phyloP scores from a whole-genome alignment of 2,329 filamentous ascomycete species.

The Rhinocladiella similis region DNA sequence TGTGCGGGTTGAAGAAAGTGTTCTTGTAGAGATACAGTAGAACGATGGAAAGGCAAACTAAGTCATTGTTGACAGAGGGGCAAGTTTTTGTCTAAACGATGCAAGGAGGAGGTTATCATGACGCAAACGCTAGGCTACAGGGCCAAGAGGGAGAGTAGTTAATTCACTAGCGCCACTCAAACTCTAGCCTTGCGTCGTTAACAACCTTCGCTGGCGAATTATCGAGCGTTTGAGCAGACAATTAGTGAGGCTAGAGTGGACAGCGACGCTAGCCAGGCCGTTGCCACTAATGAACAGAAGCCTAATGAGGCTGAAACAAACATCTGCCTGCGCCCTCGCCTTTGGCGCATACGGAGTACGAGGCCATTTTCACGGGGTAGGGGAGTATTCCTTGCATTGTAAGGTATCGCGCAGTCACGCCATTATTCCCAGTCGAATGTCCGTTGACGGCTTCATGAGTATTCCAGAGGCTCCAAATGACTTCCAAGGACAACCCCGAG shows the following conservation, averaged over 20 bases:
- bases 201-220: too few relatives aligned
- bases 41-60: not conserved
- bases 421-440: not conserved
- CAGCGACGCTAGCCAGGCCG: too few relatives aligned
- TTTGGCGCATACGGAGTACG: not conserved
- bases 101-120: not conserved
- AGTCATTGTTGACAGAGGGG: not conserved
- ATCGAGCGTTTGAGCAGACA: too few relatives aligned
- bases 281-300: too few relatives aligned
- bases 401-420: too few relatives aligned
- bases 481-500: conserved; percentile 13
- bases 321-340: not conserved
- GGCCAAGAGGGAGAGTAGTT: too few relatives aligned
- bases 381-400: too few relatives aligned
- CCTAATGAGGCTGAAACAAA: not conserved
- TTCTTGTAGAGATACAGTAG: not conserved
- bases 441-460: not conserved
- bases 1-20: not conserved
- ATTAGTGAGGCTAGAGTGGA: too few relatives aligned
- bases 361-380: too few relatives aligned
- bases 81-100: not conserved
- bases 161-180: not conserved
- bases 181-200: too few relatives aligned
- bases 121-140: not conserved
- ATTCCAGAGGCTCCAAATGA: conserved; percentile 10